Evolutionary conservation across 1,139 yeast species (phyloP).

Genomic region (Pichia sp.): DNA sequence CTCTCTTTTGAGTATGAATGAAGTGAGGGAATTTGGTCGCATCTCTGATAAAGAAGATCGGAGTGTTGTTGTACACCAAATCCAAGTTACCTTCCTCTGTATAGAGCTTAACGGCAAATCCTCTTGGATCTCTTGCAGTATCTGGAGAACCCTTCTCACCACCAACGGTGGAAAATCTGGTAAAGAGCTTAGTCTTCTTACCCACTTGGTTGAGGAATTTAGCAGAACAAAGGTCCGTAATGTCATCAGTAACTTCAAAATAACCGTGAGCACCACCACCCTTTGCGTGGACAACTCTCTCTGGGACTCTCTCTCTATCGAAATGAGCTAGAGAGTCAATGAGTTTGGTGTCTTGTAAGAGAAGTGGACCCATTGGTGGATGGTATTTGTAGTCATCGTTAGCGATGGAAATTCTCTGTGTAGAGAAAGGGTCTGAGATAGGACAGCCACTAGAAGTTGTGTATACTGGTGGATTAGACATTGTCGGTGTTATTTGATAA

Average conservation of each 20-base stretch:
- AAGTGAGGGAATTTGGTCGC: conserved; percentile 85
- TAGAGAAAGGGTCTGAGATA: conserved; percentile 27
- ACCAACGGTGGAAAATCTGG: conserved; percentile 85
- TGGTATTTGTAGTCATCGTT: conserved; percentile 21
- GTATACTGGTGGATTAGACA: conserved; percentile 29
- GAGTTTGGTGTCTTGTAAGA: conserved; percentile 72
- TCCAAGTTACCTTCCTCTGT: conserved; percentile 87
- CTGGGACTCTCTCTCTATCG: conserved; percentile 84
- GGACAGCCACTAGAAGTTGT: conserved; percentile 31
- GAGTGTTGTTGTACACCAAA: conserved; percentile 87
- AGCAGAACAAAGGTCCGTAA: conserved; percentile 65
- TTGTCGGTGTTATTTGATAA: too few species aligned
- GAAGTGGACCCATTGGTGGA: conserved; percentile 59
- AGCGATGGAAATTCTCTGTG: conserved; percentile 27
- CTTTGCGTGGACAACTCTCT: conserved; percentile 86
- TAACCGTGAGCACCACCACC: conserved; percentile 83
- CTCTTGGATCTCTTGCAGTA: conserved; percentile 87
- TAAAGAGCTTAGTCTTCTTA: conserved; percentile 64
- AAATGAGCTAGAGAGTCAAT: conserved; percentile 76
- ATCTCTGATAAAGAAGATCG: conserved; percentile 79
- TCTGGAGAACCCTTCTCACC: conserved; percentile 84
- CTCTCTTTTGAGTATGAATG: conserved; percentile 82
- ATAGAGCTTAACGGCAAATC: conserved; percentile 74
- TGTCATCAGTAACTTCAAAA: conserved; percentile 78
- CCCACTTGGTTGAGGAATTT: conserved; percentile 67